A percentile compares a stretch with the other conserved stretches of the same genome.
Conservation (phyloP, 169 alveolate species). For the Theileria equi region DNA sequence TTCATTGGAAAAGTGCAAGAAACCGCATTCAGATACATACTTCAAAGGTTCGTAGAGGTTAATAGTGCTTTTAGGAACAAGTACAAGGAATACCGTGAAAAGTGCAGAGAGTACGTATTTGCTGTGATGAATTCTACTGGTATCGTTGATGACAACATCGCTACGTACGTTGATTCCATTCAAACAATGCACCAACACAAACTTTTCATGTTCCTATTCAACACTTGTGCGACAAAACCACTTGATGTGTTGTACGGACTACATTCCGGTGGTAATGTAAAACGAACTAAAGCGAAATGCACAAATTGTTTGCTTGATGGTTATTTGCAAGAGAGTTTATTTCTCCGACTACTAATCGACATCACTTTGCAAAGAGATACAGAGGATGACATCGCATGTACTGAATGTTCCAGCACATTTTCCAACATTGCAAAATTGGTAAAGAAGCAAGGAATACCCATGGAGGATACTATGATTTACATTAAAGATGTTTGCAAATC, state of each 20-base stretch:
- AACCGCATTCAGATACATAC: not conserved
- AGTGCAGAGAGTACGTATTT: no score
- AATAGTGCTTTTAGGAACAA: no score
- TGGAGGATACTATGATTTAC: no score
- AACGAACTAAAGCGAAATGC: slow-evolving; percentile 1
- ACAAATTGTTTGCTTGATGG: slow-evolving; percentile 2
- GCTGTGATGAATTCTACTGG: no score
- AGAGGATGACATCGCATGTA: no score
- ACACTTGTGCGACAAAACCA: not conserved
- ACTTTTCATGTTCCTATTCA: slow-evolving; percentile 11
- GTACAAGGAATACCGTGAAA: no score
- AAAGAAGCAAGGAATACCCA: no score
- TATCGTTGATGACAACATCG: not conserved
- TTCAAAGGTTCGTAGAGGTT: slow-evolving; percentile 10
- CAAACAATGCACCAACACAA: not conserved
- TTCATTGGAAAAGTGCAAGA: slow-evolving; percentile 24
- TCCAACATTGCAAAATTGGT: no score
- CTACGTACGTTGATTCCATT: not conserved
- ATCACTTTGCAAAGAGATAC: no score
- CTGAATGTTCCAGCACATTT: no score
- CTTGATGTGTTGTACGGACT: slow-evolving; percentile 21
- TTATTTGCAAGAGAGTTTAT: slow-evolving; percentile 22
- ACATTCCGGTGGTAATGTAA: not conserved
- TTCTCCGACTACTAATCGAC: slow-evolving; percentile 2
- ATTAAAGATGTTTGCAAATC: no score